Percentiles rank a stretch among this genome's conserved stretches.
phyloP scores from a whole-genome alignment of 129 eudicot genomes.

The Centrapalus pauciflorus region DNA sequence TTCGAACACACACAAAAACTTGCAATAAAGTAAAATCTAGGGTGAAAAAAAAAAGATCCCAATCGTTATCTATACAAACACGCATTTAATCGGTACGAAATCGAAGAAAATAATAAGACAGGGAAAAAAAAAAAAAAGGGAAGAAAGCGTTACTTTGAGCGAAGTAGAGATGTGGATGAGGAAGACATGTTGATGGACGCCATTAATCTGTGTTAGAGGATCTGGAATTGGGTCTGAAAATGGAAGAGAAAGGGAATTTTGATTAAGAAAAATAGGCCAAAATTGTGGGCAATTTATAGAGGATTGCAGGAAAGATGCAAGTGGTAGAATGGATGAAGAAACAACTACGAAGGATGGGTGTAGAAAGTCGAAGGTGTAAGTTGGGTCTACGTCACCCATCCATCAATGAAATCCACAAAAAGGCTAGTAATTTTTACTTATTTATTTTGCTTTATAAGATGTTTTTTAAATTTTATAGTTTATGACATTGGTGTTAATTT shows the following conservation, averaged over 20 bases:
- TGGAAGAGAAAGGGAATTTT: background rate
- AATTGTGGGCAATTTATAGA: slow-evolving; percentile 23
- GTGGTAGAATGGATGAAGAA: slow-evolving; percentile 11
- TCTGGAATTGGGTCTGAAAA: background rate
- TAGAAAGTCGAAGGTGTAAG: slow-evolving; percentile 9
- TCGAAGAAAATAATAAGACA: background rate
- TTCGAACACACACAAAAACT: background rate
- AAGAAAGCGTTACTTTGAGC: slow-evolving; percentile 42
- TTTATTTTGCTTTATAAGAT: too few relatives aligned
- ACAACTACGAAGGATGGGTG: slow-evolving; percentile 20
- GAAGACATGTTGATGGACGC: slow-evolving; percentile 64
- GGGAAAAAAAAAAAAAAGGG: background rate
- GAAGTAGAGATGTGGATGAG: slow-evolving; percentile 55
- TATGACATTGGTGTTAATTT: background rate
- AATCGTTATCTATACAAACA: slow-evolving; percentile 2
- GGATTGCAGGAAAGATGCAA: background rate
- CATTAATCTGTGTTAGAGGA: slow-evolving; percentile 24
- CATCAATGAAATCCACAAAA: background rate
- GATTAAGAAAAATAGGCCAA: background rate
- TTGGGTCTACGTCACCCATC: slow-evolving; percentile 23
- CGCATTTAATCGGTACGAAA: background rate
- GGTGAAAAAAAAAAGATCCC: background rate
- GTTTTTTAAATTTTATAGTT: background rate
- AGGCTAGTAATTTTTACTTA: background rate
- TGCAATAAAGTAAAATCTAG: background rate